These are phyloP conservation scores for Actinomortierella wolfii DNA, from an alignment of 371 early-diverging fungal genomes.

Conservation along the genomic window DNA sequence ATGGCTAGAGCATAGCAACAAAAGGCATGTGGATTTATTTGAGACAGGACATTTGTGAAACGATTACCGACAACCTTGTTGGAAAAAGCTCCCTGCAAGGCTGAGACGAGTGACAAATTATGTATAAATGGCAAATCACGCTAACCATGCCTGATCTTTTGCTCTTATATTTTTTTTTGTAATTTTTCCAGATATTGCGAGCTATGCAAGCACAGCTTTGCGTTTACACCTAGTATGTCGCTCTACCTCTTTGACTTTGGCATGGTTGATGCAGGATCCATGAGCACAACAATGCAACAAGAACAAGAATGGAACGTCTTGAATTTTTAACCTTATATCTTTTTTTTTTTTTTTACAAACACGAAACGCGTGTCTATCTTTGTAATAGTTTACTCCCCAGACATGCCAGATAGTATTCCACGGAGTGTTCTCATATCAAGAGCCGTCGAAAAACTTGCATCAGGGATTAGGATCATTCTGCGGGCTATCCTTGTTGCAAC, in stretches of 20 bases:
- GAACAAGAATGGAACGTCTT: background rate
- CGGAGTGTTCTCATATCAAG: constrained; percentile 53
- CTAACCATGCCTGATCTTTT: constrained; percentile 2
- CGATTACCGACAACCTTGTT: too few species aligned
- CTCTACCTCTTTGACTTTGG: background rate
- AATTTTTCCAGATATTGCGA: constrained; percentile 74
- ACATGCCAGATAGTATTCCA: constrained; percentile 76
- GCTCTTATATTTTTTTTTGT: constrained; percentile 7
- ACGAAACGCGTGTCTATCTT: constrained; percentile 1
- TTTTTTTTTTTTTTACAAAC: background rate
- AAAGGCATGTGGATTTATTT: constrained; percentile 58
- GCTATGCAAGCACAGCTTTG: constrained; percentile 84
- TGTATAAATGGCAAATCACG: background rate
- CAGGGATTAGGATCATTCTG: constrained; percentile 15
- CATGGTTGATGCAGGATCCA: background rate
- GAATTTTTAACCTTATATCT: background rate
- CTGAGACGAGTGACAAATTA: too few species aligned
- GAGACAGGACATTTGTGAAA: too few species aligned
- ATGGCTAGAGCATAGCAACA: constrained; percentile 88
- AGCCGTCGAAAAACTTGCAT: constrained; percentile 50
- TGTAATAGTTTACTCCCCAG: constrained; percentile 64
- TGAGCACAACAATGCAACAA: too few species aligned
- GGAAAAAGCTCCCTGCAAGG: too few species aligned
- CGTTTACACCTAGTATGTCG: constrained; percentile 81
- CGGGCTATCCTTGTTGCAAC: constrained; percentile 63